Evolutionary conservation across 768 basidiomycete genomes (phyloP).

Genomic region (Panus rudis): DNA sequence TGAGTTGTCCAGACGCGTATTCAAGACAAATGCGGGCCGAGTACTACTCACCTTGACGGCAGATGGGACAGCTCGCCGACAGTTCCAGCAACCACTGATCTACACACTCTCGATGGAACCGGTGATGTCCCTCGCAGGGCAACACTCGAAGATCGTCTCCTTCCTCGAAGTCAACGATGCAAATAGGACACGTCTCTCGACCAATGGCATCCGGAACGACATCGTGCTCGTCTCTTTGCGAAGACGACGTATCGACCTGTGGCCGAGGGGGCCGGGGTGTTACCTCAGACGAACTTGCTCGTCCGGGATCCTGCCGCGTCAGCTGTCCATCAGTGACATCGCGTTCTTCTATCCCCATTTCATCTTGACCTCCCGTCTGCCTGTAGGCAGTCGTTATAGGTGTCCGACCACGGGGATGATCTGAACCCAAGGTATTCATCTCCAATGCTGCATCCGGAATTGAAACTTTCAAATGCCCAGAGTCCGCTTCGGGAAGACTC

Average conservation of each 20-base stretch:
- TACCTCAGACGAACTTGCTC: constrained; percentile 5
- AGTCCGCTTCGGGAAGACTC: constrained; percentile 5
- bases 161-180: constrained; percentile 89
- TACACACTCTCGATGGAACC: constrained; percentile 85
- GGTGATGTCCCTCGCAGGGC: constrained; percentile 87
- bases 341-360: constrained; percentile 1
- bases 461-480: too few species aligned
- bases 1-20: background rate
- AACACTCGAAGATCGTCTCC: constrained; percentile 88
- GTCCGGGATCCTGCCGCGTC: background rate
- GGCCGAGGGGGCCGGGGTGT: constrained; percentile 2
- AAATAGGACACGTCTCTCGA: constrained; percentile 89
- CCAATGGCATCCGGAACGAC: constrained; percentile 62
- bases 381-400: too few species aligned
- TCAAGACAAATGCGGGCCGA: background rate
- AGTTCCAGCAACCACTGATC: constrained; percentile 91
- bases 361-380: background rate
- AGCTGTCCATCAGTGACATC: background rate
- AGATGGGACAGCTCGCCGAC: constrained; percentile 87
- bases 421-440: background rate
- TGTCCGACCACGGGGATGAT: too few species aligned
- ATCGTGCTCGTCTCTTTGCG: constrained; percentile 25
- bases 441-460: too few species aligned
- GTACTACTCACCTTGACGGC: constrained; percentile 68
- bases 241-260: constrained; percentile 12